phyloP scores from a whole-genome alignment of 2,329 filamentous ascomycete species.

The Penicillium sp. region DNA sequence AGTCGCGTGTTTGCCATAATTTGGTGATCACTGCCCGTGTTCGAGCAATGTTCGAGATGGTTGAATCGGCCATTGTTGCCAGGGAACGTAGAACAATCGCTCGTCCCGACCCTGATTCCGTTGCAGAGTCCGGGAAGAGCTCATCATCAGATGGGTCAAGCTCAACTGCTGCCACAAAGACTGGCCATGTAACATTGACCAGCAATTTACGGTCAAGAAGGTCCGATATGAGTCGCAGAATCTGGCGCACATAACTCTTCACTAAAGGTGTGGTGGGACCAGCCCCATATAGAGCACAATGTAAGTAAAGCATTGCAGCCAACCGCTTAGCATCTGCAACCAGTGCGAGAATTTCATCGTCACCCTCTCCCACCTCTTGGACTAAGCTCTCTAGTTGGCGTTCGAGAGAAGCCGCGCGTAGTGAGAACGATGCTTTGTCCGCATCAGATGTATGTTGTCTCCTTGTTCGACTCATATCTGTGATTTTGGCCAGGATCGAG shows the following conservation, averaged over 20 bases:
- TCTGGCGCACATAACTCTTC: conserved; percentile 31
- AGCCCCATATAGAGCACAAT: conserved; percentile 46
- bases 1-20: conserved; percentile 48
- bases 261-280: conserved; percentile 40
- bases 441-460: conserved; percentile 27
- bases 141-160: conserved; percentile 40
- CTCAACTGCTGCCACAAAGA: conserved; percentile 47
- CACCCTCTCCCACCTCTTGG: conserved; percentile 31
- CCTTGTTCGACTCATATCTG: conserved; percentile 44
- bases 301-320: conserved; percentile 46
- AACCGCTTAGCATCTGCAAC: conserved; percentile 46
- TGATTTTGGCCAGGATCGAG: conserved; percentile 48
- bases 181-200: conserved; percentile 42
- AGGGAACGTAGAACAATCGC: conserved; percentile 42
- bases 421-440: conserved; percentile 27
- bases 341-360: conserved; percentile 33
- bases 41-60: conserved; percentile 45
- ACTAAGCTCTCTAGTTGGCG: conserved; percentile 32
- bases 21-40: conserved; percentile 48
- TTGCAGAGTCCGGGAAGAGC: conserved; percentile 26
- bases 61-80: conserved; percentile 41
- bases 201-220: conserved; percentile 33
- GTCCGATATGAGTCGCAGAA: conserved; percentile 35
- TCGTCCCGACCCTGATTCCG: conserved; percentile 31
- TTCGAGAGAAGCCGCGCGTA: conserved; percentile 36